Base-by-base conservation (phyloP, 2,329 filamentous ascomycete genomes). In the Aspergillus sp. region DNA sequence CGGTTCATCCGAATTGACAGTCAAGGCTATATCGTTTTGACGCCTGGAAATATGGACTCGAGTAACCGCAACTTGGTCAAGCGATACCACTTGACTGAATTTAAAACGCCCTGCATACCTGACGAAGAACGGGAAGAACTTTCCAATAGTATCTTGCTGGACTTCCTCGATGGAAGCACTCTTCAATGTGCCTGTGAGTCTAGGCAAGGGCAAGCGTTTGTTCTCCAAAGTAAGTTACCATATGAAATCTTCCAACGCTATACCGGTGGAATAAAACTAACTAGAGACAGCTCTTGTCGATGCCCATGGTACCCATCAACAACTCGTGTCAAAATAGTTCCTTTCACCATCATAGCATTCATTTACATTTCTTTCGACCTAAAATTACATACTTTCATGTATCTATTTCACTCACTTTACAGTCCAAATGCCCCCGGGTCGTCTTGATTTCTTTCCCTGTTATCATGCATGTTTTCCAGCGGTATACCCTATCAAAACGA, bases 61-160 rank as follows among this genome's bases (percentile, higher is more conserved):
- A 84, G 63, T 66, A 80, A 70, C 76, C 84, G 75, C 78, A 86
- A 73, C 80, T 83, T 80, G 77, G 85, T 87, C 56, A 93, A 93
- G 77, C 86, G 89, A 59, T 98, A 91, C 73, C 90, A 96, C 70
- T 82, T 99, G 57, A 87, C 85, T 64, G 91, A 97, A 60, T 96
- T 98, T 79, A 84, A 85, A 63, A 76, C 80, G 41, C 93, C 93
- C 0, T 91, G 88, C 66, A 82, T 90, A 15, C 95, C 95, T 0
- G 93, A 98, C 72, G 88, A 96, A 59, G 95, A 98, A 70, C 82
- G 91, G 64, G 90, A 97, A 76, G 95, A 99, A 77, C 81, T 99
- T 52, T 92, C 93, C 2, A 91, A 97, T 77, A 97, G 92, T 61
- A 84, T 89, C 39, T 71, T 88, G 27, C 76, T 89, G 35, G 85